Percentiles rank a stretch among this genome's conserved stretches.
Evolutionary conservation across 2,329 filamentous ascomycete genomes (phyloP).

Genomic region (Apiospora aurea): DNA sequence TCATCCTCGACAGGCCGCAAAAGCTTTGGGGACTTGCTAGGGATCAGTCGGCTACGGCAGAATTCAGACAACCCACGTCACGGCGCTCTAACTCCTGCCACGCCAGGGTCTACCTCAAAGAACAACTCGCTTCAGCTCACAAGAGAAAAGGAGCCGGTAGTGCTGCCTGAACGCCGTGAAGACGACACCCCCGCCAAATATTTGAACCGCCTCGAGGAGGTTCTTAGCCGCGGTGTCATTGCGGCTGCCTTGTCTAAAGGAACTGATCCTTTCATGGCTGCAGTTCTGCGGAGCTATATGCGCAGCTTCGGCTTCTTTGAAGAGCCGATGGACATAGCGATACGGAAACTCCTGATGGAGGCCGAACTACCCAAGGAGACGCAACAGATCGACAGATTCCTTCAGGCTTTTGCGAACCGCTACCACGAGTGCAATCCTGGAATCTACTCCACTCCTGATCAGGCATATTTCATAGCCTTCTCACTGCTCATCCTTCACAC

Average conservation of each 20-base stretch:
- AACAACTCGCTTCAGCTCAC: conserved; percentile 82
- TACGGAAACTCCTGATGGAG: conserved; percentile 95
- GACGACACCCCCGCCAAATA: conserved; percentile 92
- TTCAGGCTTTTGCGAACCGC: conserved; percentile 93
- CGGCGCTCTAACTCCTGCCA: conserved; percentile 72
- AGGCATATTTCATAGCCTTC: conserved; percentile 98
- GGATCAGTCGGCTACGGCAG: conserved; percentile 78
- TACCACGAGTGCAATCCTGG: conserved; percentile 99
- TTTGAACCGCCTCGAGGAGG: conserved; percentile 81
- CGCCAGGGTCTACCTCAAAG: conserved; percentile 78
- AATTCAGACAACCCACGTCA: conserved; percentile 78
- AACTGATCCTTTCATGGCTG: conserved; percentile 81
- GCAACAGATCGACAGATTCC: conserved; percentile 93
- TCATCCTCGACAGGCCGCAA: conserved; percentile 91
- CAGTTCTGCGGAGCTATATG: conserved; percentile 93
- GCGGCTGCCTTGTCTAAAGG: conserved; percentile 86
- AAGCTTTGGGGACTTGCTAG: conserved; percentile 90
- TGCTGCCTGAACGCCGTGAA: conserved; percentile 80
- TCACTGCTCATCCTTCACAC: conserved; percentile 96
- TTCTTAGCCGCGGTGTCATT: conserved; percentile 81
- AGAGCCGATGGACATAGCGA: conserved; percentile 97
- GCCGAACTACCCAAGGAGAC: conserved; percentile 96
- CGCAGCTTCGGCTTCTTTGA: conserved; percentile 93
- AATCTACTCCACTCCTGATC: conserved; percentile 88
- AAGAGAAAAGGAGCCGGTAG: conserved; percentile 65